Conservation (phyloP, 2,329 filamentous ascomycete genomes). For the Helotiales sp. region DNA sequence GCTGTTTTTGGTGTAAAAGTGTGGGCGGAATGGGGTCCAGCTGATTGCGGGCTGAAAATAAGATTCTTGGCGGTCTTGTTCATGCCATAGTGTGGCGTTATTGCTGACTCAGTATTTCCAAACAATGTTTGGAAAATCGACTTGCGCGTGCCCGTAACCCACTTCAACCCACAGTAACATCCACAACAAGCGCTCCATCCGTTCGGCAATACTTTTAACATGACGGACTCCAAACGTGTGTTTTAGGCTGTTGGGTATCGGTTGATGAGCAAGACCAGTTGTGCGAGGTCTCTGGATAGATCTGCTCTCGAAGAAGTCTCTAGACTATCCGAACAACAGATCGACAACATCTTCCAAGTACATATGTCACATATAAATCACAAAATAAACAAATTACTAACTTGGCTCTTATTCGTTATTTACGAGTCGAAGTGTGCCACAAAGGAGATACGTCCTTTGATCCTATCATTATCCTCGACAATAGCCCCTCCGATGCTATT, state of each 20-base stretch:
- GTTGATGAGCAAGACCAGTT: not conserved
- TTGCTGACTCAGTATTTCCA: not conserved
- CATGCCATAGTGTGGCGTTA: not conserved
- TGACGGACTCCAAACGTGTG: not conserved
- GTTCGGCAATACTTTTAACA: too few species aligned
- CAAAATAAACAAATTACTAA: not conserved
- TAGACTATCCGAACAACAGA: not conserved
- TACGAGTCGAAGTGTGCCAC: not conserved
- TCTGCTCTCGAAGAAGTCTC: not conserved
- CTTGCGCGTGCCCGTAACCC: not conserved
- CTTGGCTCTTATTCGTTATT: not conserved
- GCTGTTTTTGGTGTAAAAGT: too few species aligned
- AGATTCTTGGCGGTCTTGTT: not conserved
- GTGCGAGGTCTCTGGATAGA: not conserved
- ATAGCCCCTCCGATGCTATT: not conserved
- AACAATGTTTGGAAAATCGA: not conserved
- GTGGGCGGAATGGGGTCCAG: too few species aligned
- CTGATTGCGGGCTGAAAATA: too few species aligned
- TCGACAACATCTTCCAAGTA: not conserved
- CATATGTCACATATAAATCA: not conserved
- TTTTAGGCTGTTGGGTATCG: not conserved
- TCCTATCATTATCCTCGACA: not conserved
- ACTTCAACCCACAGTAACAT: not conserved
- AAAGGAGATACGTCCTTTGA: not conserved
- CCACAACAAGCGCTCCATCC: too few species aligned